These are phyloP conservation scores for Backusella tuberculispora DNA, from an alignment of 192 early-diverging fungal genomes.

Conservation along the genomic window DNA sequence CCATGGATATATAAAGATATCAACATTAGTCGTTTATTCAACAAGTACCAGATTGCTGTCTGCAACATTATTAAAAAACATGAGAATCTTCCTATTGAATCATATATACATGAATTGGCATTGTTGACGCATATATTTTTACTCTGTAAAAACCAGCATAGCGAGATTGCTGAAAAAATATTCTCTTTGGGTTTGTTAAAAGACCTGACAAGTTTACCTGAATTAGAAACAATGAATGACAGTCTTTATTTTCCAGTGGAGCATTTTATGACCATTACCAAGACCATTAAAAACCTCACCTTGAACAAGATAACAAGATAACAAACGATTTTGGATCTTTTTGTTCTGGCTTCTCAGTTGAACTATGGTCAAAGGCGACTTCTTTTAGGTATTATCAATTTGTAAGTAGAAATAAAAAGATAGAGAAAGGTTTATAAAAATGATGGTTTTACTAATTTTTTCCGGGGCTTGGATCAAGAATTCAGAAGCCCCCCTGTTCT, in stretches of 20 bases:
- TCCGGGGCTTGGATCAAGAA: neutral
- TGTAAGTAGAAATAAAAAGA: too few relatives aligned
- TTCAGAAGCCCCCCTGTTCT: neutral
- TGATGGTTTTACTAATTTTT: neutral
- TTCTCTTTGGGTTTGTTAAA: too few relatives aligned
- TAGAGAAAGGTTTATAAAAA: too few relatives aligned
- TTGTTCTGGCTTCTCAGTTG: neutral
- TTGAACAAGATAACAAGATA: neutral
- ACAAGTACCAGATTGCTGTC: neutral
- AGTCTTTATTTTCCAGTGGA: neutral
- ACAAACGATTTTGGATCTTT: neutral
- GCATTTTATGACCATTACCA: neutral
- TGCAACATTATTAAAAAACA: neutral
- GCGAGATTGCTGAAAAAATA: neutral
- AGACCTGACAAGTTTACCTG: neutral
- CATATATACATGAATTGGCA: neutral
- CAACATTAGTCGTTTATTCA: neutral
- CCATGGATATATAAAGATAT: neutral
- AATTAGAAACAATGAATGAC: neutral
- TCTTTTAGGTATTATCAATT: neutral
- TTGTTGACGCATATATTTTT: neutral
- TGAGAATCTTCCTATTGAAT: neutral
- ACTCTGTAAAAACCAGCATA: neutral
- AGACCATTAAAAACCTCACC: neutral
- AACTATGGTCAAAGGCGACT: slow-evolving; percentile 13